These are phyloP conservation scores for Yarrowia porcina DNA, from an alignment of 805 yeast genomes.

Conservation along the genomic window DNA sequence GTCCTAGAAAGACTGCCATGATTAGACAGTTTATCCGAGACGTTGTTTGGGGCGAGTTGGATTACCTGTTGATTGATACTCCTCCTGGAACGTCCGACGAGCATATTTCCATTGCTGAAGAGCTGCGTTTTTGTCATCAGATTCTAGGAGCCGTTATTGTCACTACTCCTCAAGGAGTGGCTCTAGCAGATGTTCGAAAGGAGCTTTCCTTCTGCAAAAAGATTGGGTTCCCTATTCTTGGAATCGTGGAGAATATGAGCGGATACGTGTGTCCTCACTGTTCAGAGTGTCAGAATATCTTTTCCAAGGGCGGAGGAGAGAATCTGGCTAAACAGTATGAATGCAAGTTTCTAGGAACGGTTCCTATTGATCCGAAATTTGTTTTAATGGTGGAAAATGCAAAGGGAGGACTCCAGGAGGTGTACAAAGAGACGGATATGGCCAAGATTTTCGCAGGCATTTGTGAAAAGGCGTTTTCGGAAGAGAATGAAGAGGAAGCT, in stretches of 20 bases:
- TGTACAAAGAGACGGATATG: slow-evolving; percentile 39
- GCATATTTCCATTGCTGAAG: slow-evolving; percentile 95
- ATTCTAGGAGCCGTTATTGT: slow-evolving; percentile 85
- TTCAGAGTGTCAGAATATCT: slow-evolving; percentile 79
- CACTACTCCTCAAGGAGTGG: slow-evolving; percentile 93
- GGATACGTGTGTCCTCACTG: slow-evolving; percentile 96
- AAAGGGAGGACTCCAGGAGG: slow-evolving; percentile 28
- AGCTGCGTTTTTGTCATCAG: slow-evolving; percentile 42
- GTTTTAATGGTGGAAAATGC: slow-evolving; percentile 81
- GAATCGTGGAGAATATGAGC: slow-evolving; percentile 93
- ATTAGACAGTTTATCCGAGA: slow-evolving; percentile 87
- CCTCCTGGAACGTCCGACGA: slow-evolving; percentile 99
- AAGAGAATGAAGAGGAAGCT: slow-evolving; percentile 12
- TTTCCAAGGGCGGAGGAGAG: slow-evolving; percentile 90
- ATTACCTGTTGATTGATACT: slow-evolving; percentile 85
- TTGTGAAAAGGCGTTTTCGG: slow-evolving; percentile 41
- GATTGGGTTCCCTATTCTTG: slow-evolving; percentile 74
- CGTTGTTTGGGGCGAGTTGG: slow-evolving; percentile 80
- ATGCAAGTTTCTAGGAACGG: slow-evolving; percentile 72
- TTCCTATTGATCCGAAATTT: slow-evolving; percentile 92
- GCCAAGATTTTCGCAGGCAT: slow-evolving; percentile 48
- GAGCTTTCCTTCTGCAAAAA: slow-evolving; percentile 90
- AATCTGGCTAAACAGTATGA: slow-evolving; percentile 58
- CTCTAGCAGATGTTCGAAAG: slow-evolving; percentile 90
- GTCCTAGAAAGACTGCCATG: slow-evolving; percentile 98